Base-by-base conservation (phyloP, 345 rosid genomes). In the Boechera divaricarpa region DNA sequence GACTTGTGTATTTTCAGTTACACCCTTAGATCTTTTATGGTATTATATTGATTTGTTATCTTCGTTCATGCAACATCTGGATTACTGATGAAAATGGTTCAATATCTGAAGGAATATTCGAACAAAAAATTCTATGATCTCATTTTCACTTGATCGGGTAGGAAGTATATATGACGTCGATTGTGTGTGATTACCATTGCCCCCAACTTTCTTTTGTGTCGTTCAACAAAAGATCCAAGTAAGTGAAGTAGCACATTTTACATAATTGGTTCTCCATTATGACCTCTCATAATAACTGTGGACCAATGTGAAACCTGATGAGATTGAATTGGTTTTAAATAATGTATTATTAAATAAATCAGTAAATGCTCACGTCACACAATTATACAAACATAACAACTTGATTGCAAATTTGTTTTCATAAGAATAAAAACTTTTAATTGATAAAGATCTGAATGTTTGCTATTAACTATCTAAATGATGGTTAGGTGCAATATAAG, bases 291-390 rank as follows among this genome's bases (percentile, higher is more conserved):
- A 60, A 49, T 49, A 38, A 51, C 29, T 59, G 63, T 68, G 74
- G 74, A 51, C 74, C 74, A 68, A 75, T 59, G 16, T 49, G 26
- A 52, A 59, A 45, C 28, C 18, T 39, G 15, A 57, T 45, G 48
- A 26, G 21, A 11, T 15, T 32, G 2, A 35, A 35, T 15, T 65
- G 39, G 12, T 24, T 42, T 32, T 54, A 9, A 39, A 57, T 57
- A 31, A 53, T 68, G 35, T 36, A 38, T 18, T 6, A 16, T 11
- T 29, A 55, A 56, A 33, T 24, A 42, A 45, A 33, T 44, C 36
- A 45, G 65, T 64, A 44, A 65, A 56, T 35, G 51, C 24, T 57
- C 7, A 53, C 38, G 21, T 35, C 32, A 56, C 65, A 15, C 28
- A 47, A 5, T 16, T 35, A 53, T 48, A 35, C 3, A 13, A 38